Evolutionary conservation across 2,329 filamentous ascomycete species (phyloP), one percentile per base, ranked within the genome.

Genomic region (Dryadomyces quercus-mongolicae): DNA sequence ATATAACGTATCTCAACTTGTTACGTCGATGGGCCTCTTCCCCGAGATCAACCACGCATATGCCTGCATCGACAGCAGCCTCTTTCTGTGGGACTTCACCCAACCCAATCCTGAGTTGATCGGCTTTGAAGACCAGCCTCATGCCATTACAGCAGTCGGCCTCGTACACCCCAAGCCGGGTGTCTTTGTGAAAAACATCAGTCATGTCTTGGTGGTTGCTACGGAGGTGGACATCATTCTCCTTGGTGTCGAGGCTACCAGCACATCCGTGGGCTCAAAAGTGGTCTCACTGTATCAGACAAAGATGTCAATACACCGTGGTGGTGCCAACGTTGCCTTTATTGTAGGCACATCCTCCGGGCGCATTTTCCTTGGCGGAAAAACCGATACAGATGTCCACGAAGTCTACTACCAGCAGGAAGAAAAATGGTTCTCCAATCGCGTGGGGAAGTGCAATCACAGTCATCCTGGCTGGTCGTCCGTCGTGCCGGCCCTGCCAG

Each of bases 31-130:
- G 86, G 94, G 94, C 10, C 74, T 98, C 38, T 97, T 98, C 68
- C 88, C 93, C 18, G 88, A 94, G 69, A 78, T 98, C 64, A 91
- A 92, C 64, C 90, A 97, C 69, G 93, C 92, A 34, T 98, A 91
- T 87, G 87, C 95, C 54, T 82, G 88, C 22, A 93, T 98, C 66
- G 93, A 98, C 71, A 96, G 95, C 71, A 88, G 88, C 58, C 76
- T 98, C 47, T 98, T 96, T 66, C 76, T 98, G 16, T 98, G 94
- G 94, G 92, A 98, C 70, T 98, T 96, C 68, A 95, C 90, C 7
- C 81, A 89, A 66, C 83, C 88, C n/a, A 88, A 92, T 61, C 89
- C 92, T 5, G 88, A 95, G 66, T 76, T 96, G 45, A 86, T 95
- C 60, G 92, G 92, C 18, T 96, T 88, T 64, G 92, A 97, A 66